Evolutionary conservation across 371 early-diverging fungal genomes (phyloP).

Genomic region (Zychaea mexicana): DNA sequence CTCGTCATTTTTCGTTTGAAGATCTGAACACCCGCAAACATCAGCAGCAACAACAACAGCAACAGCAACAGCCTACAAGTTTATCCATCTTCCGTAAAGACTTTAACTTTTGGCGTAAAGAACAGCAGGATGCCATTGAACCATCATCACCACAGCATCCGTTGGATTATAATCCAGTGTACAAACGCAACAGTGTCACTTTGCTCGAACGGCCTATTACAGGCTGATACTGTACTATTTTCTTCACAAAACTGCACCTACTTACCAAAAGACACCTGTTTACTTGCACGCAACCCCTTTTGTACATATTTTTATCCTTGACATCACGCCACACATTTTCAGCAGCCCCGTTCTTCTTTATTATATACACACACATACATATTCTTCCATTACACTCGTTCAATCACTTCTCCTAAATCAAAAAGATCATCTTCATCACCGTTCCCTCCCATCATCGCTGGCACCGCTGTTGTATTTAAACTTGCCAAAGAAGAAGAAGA

Average conservation of each 20-base stretch:
- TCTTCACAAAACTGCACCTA: too few relatives aligned
- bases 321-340: too few relatives aligned
- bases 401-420: constrained; percentile 14
- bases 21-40: constrained; percentile 22
- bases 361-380: not conserved
- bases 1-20: constrained; percentile 43
- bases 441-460: not conserved
- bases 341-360: too few relatives aligned
- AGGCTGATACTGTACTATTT: not conserved
- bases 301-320: constrained; percentile 6
- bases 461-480: not conserved
- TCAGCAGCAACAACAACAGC: constrained; percentile 19
- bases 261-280: too few relatives aligned
- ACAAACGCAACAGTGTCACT: constrained; percentile 8
- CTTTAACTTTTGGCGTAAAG: constrained; percentile 20
- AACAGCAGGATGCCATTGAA: not conserved
- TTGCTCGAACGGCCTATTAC: constrained; percentile 3
- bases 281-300: too few relatives aligned
- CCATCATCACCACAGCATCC: constrained; percentile 2
- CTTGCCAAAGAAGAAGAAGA: too few relatives aligned
- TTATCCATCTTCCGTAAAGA: constrained; percentile 41
- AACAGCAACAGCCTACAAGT: constrained; percentile 16
- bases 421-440: constrained; percentile 5
- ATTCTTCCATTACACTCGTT: not conserved
- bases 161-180: constrained; percentile 10